Evolutionary conservation across 2,329 filamentous ascomycete species (phyloP).

Genomic region (Cladobotryum protrusum): DNA sequence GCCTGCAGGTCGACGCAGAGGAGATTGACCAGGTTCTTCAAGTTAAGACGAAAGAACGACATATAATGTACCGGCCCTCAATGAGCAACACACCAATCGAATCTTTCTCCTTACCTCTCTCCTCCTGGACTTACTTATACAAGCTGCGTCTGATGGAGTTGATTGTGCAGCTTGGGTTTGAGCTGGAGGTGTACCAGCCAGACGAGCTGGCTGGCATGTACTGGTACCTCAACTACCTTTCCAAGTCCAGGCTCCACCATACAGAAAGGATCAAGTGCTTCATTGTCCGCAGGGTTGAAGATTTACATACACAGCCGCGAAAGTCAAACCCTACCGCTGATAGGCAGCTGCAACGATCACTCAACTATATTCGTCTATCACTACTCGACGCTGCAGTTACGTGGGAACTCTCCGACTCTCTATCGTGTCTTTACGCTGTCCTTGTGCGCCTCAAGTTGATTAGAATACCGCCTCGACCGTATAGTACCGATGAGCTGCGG

Average conservation of each 20-base stretch:
- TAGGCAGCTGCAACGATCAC: slow-evolving; percentile 40
- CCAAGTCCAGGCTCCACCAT: slow-evolving; percentile 62
- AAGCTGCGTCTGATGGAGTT: slow-evolving; percentile 85
- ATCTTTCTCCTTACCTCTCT: slow-evolving; percentile 64
- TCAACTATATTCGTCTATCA: slow-evolving; percentile 52
- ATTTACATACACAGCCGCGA: slow-evolving; percentile 15
- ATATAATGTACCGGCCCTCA: slow-evolving; percentile 43
- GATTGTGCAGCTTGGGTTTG: slow-evolving; percentile 87
- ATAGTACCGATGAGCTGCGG: slow-evolving; percentile 60
- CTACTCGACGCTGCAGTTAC: slow-evolving; percentile 61
- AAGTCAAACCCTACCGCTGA: slow-evolving; percentile 26
- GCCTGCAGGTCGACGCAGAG: slow-evolving; percentile 74
- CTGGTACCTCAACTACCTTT: slow-evolving; percentile 74
- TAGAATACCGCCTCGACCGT: slow-evolving; percentile 49
- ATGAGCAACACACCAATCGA: slow-evolving; percentile 37
- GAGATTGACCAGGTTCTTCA: slow-evolving; percentile 66
- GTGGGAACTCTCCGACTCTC: slow-evolving; percentile 48
- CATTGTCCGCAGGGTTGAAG: slow-evolving; percentile 38
- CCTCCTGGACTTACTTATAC: slow-evolving; percentile 84
- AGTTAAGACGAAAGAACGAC: slow-evolving; percentile 52
- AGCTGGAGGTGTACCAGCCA: slow-evolving; percentile 80
- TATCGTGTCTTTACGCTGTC: slow-evolving; percentile 59
- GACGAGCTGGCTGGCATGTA: slow-evolving; percentile 88
- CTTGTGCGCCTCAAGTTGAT: slow-evolving; percentile 55
- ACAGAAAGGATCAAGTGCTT: slow-evolving; percentile 68